Percentiles rank a stretch among this genome's conserved stretches.
Evolutionary conservation across 2,329 filamentous ascomycete genomes (phyloP).

Genomic region (Colletotrichum sp.): DNA sequence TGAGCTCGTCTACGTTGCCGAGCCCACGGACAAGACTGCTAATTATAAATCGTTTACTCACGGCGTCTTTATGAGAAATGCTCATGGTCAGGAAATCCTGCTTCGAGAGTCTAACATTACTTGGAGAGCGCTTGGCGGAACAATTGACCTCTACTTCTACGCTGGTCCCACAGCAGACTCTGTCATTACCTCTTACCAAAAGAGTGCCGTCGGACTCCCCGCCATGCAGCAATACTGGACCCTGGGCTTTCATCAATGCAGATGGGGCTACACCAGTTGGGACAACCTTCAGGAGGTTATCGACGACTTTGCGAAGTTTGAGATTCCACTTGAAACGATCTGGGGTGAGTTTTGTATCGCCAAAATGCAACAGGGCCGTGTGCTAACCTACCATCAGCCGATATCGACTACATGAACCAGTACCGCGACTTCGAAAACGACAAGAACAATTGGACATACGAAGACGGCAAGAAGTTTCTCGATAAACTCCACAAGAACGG

Average conservation of each 20-base stretch:
- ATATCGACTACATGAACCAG: constrained; percentile 74
- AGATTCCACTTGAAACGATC: constrained; percentile 76
- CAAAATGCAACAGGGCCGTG: too few species aligned
- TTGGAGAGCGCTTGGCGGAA: constrained; percentile 78
- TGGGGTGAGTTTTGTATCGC: constrained; percentile 48
- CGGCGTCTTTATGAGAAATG: constrained; percentile 78
- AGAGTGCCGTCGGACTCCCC: constrained; percentile 70
- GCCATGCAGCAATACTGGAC: constrained; percentile 84
- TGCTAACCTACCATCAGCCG: constrained; percentile 47
- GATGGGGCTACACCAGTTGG: constrained; percentile 84
- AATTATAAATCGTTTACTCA: constrained; percentile 73
- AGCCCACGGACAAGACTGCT: constrained; percentile 49
- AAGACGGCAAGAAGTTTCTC: constrained; percentile 65
- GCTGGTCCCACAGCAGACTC: constrained; percentile 72
- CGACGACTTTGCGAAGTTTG: constrained; percentile 66
- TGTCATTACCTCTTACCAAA: constrained; percentile 74
- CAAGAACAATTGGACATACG: constrained; percentile 58
- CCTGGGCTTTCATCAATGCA: constrained; percentile 83
- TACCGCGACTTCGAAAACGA: constrained; percentile 70
- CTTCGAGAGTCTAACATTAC: constrained; percentile 69
- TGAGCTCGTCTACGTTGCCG: constrained; percentile 56
- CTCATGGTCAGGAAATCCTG: constrained; percentile 77
- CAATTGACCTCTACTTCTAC: constrained; percentile 81
- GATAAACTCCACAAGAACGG: constrained; percentile 65
- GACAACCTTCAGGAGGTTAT: constrained; percentile 70